phyloP scores from a whole-genome alignment of 306 rosid genomes.

The Corylus americana region DNA sequence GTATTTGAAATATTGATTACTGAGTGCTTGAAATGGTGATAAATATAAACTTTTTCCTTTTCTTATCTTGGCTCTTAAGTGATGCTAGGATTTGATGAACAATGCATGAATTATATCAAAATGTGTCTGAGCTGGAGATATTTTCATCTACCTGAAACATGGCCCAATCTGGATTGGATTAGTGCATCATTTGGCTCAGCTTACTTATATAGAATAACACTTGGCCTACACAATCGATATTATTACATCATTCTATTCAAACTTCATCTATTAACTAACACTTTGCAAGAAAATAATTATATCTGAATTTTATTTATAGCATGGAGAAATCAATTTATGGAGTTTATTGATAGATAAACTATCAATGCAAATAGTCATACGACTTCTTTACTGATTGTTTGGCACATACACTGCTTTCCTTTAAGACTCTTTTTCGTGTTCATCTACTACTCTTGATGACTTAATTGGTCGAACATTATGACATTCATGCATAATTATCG shows the following conservation, averaged over 20 bases:
- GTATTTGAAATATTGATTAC: not conserved
- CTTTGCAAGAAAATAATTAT: not conserved
- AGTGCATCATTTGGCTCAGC: not conserved
- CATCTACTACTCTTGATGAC: not conserved
- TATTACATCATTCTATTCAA: not conserved
- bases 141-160: not conserved
- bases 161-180: not conserved
- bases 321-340: not conserved
- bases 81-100: conserved; percentile 7
- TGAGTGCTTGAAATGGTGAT: not conserved
- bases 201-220: not conserved
- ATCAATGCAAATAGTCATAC: not conserved
- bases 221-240: not conserved
- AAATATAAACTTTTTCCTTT: not conserved
- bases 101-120: not conserved
- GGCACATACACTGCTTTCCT: not conserved
- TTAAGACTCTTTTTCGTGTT: not conserved
- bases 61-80: not conserved
- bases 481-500: not conserved
- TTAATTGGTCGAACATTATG: not conserved
- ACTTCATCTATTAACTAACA: not conserved
- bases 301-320: not conserved
- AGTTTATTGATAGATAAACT: not conserved
- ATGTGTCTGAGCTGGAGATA: not conserved
- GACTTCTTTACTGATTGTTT: not conserved